Evolutionary conservation across 805 yeast genomes (phyloP), one percentile per base, ranked within the genome.

Genomic region (Candida berthetii): DNA sequence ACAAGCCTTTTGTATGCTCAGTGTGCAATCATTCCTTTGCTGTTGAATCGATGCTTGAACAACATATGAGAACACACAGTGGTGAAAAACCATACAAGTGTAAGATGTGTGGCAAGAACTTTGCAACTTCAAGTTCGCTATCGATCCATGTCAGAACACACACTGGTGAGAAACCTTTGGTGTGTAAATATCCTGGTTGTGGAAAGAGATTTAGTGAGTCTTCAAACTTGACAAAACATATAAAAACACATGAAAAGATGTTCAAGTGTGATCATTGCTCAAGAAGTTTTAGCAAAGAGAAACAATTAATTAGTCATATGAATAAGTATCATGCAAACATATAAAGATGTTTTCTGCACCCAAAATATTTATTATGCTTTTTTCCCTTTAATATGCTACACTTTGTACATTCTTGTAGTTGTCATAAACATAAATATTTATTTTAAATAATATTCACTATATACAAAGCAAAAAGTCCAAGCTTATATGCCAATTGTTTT

Each of bases 81-180:
- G 96, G 96, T 3, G 97, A 89, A 53, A 85, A 80, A 54, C 98
- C 98, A 1, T 89, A 72, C 58, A 61, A 60, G 40, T 91, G 99
- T 60, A 66, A 72, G 20, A 56, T 68, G 2, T 91, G 99, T 60
- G 81, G 75, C 4, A 90, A 88, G 58, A 58, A 67, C 20, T 91
- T 91, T 65, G 84, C 96, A 10, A 87, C 95, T 2, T 76, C 85
- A 24, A 81, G 93, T 4, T 82, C 93, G 14, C 67, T 90, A 36
- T 82, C 88, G 2, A 87, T 91, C 25, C 98, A 93, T 63, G 62
- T 74, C 36, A 69, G 98, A 45, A 81, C 81, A 2, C 99, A 91
- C 61, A 85, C 96, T 1, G 97, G 97, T 2, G 91, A 84, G 45
- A 87, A 84, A 60, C 97, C 97, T 3, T 66, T 91, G 49, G 66